Percentiles rank a stretch among this genome's conserved stretches.
Conservation (phyloP, 352 stramenopile genomes). For the Thalassiosira livingstoniorum region DNA sequence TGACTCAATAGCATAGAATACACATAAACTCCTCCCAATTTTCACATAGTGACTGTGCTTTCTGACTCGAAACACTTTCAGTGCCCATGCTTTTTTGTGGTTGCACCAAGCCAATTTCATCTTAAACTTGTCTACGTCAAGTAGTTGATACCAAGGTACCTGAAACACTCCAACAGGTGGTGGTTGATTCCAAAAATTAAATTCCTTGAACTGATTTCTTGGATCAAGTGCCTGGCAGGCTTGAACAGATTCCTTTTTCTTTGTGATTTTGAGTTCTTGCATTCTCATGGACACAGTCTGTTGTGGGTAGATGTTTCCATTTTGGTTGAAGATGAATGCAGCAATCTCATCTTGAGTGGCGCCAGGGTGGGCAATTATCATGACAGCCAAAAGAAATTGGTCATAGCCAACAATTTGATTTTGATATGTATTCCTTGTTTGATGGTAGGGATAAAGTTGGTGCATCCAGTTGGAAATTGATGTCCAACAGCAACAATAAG, state of each 20-base stretch:
- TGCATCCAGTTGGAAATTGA: background rate
- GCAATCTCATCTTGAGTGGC: background rate
- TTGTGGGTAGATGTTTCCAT: background rate
- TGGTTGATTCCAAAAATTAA: too few relatives aligned
- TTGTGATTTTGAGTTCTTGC: background rate
- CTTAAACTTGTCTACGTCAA: too few relatives aligned
- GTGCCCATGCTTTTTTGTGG: too few relatives aligned
- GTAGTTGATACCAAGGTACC: too few relatives aligned
- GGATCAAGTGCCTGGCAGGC: background rate
- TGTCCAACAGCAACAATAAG: background rate
- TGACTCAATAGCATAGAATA: too few relatives aligned
- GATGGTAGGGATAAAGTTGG: background rate
- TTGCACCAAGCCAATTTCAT: too few relatives aligned
- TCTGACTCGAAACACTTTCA: too few relatives aligned
- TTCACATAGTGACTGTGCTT: background rate
- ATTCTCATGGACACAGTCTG: background rate
- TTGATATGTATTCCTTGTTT: background rate
- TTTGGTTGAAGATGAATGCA: background rate
- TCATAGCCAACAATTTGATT: background rate
- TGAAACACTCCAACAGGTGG: too few relatives aligned
- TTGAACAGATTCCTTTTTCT: background rate
- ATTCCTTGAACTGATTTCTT: too few relatives aligned
- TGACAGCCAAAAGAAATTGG: background rate
- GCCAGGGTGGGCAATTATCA: background rate
- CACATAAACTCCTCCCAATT: too few relatives aligned